Conservation (phyloP, 2,329 filamentous ascomycete genomes). For the Tolypocladium sp. region DNA sequence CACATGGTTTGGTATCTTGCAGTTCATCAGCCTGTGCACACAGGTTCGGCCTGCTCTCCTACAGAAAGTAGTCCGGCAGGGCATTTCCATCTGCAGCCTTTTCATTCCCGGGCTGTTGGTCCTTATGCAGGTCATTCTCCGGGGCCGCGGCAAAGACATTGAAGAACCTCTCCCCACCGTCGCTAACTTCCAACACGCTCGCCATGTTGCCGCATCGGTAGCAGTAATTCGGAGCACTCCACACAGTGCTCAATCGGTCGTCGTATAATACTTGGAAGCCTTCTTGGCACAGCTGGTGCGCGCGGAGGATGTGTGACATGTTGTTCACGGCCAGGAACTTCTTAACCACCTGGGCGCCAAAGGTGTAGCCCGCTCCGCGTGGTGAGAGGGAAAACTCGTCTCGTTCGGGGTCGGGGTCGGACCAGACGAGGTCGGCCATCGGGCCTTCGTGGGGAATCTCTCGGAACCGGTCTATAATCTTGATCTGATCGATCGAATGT, state of each 20-base stretch:
- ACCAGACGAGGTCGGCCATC: constrained; percentile 99
- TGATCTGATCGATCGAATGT: constrained; percentile 98
- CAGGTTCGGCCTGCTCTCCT: background rate
- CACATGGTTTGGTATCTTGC: background rate
- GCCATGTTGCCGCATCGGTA: constrained; percentile 96
- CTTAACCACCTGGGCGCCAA: constrained; percentile 94
- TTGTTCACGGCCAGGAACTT: constrained; percentile 96
- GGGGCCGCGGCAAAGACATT: constrained; percentile 97
- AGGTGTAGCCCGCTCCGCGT: constrained; percentile 91
- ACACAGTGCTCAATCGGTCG: constrained; percentile 88
- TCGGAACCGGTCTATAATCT: constrained; percentile 97
- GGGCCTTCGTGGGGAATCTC: constrained; percentile 98
- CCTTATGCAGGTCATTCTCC: constrained; percentile 87
- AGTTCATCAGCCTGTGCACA: background rate
- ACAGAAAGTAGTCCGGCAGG: constrained; percentile 67
- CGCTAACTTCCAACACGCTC: constrained; percentile 91
- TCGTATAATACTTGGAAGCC: constrained; percentile 96
- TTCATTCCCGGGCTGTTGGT: constrained; percentile 68
- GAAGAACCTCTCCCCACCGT: constrained; percentile 87
- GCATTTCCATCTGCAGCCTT: constrained; percentile 55
- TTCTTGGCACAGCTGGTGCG: constrained; percentile 98
- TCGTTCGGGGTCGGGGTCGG: constrained; percentile 90
- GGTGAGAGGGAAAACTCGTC: constrained; percentile 96
- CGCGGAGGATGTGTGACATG: constrained; percentile 95
- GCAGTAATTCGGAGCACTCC: constrained; percentile 95